phyloP scores from a whole-genome alignment of 495 filamentous ascomycete genomes.

The Oidiodendron maius region DNA sequence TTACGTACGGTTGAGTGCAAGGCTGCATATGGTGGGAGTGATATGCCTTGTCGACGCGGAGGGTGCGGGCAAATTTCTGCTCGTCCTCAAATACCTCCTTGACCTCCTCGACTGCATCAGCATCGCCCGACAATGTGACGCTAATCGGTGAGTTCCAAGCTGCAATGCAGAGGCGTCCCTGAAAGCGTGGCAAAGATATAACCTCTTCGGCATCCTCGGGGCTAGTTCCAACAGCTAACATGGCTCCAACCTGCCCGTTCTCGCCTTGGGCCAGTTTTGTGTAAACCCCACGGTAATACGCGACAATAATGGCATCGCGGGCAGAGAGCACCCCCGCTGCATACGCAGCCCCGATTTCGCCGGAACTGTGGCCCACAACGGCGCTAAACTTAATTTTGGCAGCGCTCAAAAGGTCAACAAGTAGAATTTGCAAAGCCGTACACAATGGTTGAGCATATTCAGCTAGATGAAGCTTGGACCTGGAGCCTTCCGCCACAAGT shows the following conservation, averaged over 20 bases:
- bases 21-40: slow-evolving; percentile 54
- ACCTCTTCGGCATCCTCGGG: slow-evolving; percentile 35
- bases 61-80: slow-evolving; percentile 30
- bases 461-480: slow-evolving; percentile 35
- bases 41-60: slow-evolving; percentile 52
- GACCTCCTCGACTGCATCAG: slow-evolving; percentile 15
- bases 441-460: slow-evolving; percentile 41
- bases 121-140: slow-evolving; percentile 43
- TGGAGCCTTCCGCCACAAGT: slow-evolving; percentile 24
- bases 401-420: slow-evolving; percentile 38
- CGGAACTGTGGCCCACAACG: slow-evolving; percentile 54
- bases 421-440: slow-evolving; percentile 37
- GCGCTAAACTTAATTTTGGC: slow-evolving; percentile 34
- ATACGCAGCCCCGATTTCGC: slow-evolving; percentile 50
- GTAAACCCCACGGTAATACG: slow-evolving; percentile 43
- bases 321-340: slow-evolving; percentile 29
- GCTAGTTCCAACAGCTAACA: slow-evolving; percentile 43
- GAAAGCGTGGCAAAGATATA: slow-evolving; percentile 24
- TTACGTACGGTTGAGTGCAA: slow-evolving; percentile 33
- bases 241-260: slow-evolving; percentile 32
- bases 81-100: slow-evolving; percentile 38
- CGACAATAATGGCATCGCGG: slow-evolving; percentile 36
- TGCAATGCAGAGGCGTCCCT: slow-evolving; percentile 31
- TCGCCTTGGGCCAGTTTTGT: slow-evolving; percentile 9
- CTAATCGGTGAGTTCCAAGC: slow-evolving; percentile 39